phyloP scores from a whole-genome alignment of 352 stramenopile genomes.

The Peronospora destructor region DNA sequence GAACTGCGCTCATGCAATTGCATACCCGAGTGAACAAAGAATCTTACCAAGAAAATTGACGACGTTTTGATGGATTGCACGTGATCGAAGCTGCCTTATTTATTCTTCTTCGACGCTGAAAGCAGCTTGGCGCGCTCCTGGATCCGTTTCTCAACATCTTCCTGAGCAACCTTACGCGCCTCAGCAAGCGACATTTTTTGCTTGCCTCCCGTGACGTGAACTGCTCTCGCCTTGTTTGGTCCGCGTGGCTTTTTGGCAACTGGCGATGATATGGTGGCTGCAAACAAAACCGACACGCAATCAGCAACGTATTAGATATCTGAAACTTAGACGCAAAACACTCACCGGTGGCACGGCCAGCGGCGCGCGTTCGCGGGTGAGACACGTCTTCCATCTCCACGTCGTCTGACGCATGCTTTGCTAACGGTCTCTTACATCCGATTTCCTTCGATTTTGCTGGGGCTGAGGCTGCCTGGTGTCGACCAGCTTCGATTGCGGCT shows the following conservation, averaged over 20 bases:
- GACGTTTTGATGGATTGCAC: not conserved
- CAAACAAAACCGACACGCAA: slow-evolving; percentile 22
- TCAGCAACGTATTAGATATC: slow-evolving; percentile 19
- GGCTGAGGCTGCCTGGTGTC: slow-evolving; percentile 31
- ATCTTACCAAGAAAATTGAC: no score
- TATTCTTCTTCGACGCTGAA: slow-evolving; percentile 62
- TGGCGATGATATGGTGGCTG: slow-evolving; percentile 30
- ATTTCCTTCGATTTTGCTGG: slow-evolving; percentile 25
- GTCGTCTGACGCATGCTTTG: slow-evolving; percentile 29
- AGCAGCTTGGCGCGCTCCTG: slow-evolving; percentile 54
- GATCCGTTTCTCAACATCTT: slow-evolving; percentile 62
- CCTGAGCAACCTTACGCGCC: slow-evolving; percentile 57
- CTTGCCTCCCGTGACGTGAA: slow-evolving; percentile 14
- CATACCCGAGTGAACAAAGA: no score
- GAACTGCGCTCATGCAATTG: no score
- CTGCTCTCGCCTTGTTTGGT: slow-evolving; percentile 29
- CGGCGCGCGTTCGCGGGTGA: slow-evolving; percentile 23
- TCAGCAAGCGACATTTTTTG: slow-evolving; percentile 56
- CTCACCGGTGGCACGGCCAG: slow-evolving; percentile 30
- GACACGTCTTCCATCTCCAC: slow-evolving; percentile 55
- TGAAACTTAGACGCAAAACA: slow-evolving; percentile 11
- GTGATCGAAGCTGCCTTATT: slow-evolving; percentile 22
- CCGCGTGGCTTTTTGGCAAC: slow-evolving; percentile 49
- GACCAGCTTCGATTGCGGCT: slow-evolving; percentile 58
- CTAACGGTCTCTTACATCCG: slow-evolving; percentile 39